Conservation (phyloP, 176 grass and related monocot genomes). For the Triticum aestivum region IWGSC_CS_RefSeq_v2.1 NC_057812.1:490390774-490391273, state of each 20-base stretch:
- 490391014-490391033: conserved; percentile 11
- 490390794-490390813: background rate
- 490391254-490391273: background rate
- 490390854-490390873: conserved; percentile 10
- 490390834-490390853: conserved; percentile 15
- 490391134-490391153: background rate
- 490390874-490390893: conserved; percentile 3
- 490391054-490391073: conserved; percentile 22
- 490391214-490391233: background rate
- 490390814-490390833: conserved; percentile 20
- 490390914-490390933: conserved; percentile 13
- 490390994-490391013: conserved; percentile 18
- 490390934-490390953: conserved; percentile 17
- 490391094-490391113: conserved; percentile 25
- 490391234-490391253: conserved; percentile 2
- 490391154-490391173: conserved; percentile 8
- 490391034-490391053: background rate
- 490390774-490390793: conserved; percentile 17
- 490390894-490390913: conserved; percentile 24
- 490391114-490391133: conserved; percentile 15
- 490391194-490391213: background rate
- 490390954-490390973: conserved; percentile 5
- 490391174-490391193: conserved; percentile 12
- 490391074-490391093: background rate
- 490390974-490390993: background rate